phyloP scores from a whole-genome alignment of 2,329 filamentous ascomycete species.

The Ophiostoma sp. region DNA sequence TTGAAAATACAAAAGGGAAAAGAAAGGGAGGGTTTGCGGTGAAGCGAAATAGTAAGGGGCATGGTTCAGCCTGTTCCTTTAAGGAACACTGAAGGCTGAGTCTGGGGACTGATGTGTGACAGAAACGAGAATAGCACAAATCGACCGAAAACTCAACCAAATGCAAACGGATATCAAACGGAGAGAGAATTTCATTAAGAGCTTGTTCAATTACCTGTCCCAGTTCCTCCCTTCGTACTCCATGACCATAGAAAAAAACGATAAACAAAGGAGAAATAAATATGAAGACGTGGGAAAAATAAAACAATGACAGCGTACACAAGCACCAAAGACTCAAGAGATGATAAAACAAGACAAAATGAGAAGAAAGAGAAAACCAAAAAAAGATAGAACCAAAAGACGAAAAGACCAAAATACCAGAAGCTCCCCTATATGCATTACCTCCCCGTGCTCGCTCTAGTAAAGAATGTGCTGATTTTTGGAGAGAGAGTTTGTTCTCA shows the following conservation, averaged over 20 bases:
- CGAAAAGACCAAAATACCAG: not conserved
- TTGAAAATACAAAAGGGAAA: too few species aligned
- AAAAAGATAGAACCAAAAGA: conserved; percentile 5
- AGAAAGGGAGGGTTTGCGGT: too few species aligned
- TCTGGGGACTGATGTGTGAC: too few species aligned
- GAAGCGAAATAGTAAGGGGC: too few species aligned
- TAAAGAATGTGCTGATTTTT: conserved; percentile 4
- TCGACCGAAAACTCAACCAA: too few species aligned
- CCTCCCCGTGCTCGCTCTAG: not conserved
- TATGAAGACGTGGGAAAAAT: conserved; percentile 12
- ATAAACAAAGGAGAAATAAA: conserved; percentile 1
- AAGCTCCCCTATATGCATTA: conserved; percentile 10
- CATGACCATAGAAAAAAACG: not conserved
- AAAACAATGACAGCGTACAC: conserved; percentile 1
- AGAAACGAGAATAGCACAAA: too few species aligned
- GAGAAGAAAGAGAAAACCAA: not conserved
- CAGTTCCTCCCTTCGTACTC: not conserved
- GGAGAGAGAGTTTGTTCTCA: not conserved
- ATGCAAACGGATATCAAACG: too few species aligned
- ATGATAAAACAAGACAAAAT: not conserved
- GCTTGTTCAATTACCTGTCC: conserved; percentile 9
- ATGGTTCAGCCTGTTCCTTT: too few species aligned
- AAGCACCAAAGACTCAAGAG: too few species aligned
- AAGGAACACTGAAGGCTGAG: too few species aligned
- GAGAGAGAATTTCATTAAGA: not conserved